Base-by-base conservation (phyloP, 2,329 filamentous ascomycete genomes). In the Fusarium torreyae region DNA sequence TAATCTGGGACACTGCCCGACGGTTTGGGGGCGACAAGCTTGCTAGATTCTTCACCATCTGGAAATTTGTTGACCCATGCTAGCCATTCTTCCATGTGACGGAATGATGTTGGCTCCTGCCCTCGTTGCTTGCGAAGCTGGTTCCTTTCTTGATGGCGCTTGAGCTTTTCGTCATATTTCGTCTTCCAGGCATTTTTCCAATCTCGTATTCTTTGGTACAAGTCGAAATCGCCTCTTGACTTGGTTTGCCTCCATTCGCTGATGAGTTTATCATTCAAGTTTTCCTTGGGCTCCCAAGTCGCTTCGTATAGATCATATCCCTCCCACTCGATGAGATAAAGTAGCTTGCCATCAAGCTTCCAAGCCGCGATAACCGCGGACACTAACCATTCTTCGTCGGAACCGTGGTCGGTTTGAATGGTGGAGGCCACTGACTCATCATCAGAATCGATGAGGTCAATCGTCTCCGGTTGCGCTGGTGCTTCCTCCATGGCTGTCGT, bases 301-400 rank as follows among this genome's bases (percentile, higher is more conserved):
- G 79, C 78, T n/a, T 78, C 75, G 31, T 69, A 62, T 1, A 83
- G 70, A 1, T 73, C 66, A 46, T 73, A 82, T 3, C 76, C 77
- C 20, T 77, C 73, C 81, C 81, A 83, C 55, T 78, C 66, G 13
- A 82, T 73, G 5, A 83, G 75, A 59, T 78, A 83, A 44, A 66
- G 68, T 4, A 57, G 56, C 22, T 63, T 48, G 5, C 74, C 77
- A 5, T 73, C 61, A 5, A 78, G 59, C 6, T 69, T 54, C 9
- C 77, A 79, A 64, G 88, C 83, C 0, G 84, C 83, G 7, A 89
- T 77, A 40, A 91, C 83, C 13, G 78, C 77, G 40, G 86, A 83
- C 7, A 90, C 83, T 7, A 78, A 74, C 75, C 85, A 89, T 63
- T 85, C 83, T 7, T 81, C 76, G 17, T 83, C 78, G 11, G 79